A percentile compares a stretch with the other conserved stretches of the same genome.
phyloP scores from a whole-genome alignment of 2,329 filamentous ascomycete genomes.

The Arthrobotrys pseudoclavata region DNA sequence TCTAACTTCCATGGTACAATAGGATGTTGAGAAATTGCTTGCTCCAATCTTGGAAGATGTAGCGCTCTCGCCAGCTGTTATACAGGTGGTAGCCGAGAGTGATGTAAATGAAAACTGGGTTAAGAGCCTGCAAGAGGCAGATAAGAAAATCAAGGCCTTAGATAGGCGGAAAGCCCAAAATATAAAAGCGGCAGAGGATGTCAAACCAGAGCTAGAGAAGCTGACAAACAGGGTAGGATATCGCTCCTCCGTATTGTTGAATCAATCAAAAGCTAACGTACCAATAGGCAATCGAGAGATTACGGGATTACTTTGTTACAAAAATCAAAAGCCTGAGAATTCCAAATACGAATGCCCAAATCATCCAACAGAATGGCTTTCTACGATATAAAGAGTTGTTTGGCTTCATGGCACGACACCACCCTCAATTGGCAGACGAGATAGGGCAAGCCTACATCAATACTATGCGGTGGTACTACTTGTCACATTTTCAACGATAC shows the following conservation, averaged over 20 bases:
- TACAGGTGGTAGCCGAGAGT: constrained; percentile 88
- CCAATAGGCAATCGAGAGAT: constrained; percentile 83
- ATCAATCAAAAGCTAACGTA: constrained; percentile 56
- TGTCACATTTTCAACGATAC: constrained; percentile 91
- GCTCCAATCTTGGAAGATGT: constrained; percentile 92
- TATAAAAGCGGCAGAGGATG: constrained; percentile 83
- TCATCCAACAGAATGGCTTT: constrained; percentile 94
- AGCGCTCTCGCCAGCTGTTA: constrained; percentile 84
- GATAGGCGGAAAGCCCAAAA: constrained; percentile 75
- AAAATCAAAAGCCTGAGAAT: constrained; percentile 95
- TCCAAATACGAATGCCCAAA: constrained; percentile 95
- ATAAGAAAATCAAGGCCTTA: constrained; percentile 80
- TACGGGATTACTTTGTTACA: constrained; percentile 91
- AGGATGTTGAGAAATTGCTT: constrained; percentile 83
- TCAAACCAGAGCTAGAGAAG: constrained; percentile 86
- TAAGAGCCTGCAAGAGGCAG: constrained; percentile 83
- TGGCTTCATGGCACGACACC: constrained; percentile 84
- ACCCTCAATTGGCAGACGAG: constrained; percentile 85
- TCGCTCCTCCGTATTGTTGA: neutral
- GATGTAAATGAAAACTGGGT: constrained; percentile 91
- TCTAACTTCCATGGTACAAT: constrained; percentile 9
- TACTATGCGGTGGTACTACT: constrained; percentile 99
- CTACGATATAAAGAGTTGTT: constrained; percentile 89
- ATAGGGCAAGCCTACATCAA: constrained; percentile 95
- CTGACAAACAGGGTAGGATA: constrained; percentile 79